These are phyloP conservation scores for Phaeoacremonium minimum DNA, from an alignment of 2,329 filamentous ascomycete species.

Conservation along the genomic window DNA sequence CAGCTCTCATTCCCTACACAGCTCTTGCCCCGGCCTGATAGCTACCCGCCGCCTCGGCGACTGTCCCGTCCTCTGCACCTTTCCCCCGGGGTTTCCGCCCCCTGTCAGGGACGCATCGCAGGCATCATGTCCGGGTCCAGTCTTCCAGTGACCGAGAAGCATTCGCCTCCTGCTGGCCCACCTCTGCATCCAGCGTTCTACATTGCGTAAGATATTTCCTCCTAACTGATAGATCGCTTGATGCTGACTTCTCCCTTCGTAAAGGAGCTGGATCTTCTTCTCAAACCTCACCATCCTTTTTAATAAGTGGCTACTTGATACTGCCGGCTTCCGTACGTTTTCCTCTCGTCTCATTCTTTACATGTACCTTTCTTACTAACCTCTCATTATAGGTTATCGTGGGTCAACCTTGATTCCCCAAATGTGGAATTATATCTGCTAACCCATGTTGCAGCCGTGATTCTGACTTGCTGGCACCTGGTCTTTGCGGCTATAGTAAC, in stretches of 20 bases:
- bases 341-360: not conserved
- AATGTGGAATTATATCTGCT: conserved; percentile 1
- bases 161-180: not conserved
- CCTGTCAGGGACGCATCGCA: too few species aligned
- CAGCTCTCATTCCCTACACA: too few species aligned
- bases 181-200: conserved; percentile 6
- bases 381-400: not conserved
- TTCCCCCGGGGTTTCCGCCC: too few species aligned
- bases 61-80: too few species aligned
- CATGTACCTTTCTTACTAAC: not conserved
- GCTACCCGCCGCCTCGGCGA: too few species aligned
- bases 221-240: not conserved
- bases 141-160: conserved; percentile 8
- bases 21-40: too few species aligned
- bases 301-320: conserved; percentile 86
- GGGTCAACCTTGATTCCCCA: not conserved
- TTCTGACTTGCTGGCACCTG: conserved; percentile 93
- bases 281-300: conserved; percentile 84
- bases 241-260: conserved; percentile 1
- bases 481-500: conserved; percentile 88
- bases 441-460: conserved; percentile 39
- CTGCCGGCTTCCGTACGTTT: conserved; percentile 67
- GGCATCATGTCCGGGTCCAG: conserved; percentile 6
- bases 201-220: conserved; percentile 2
- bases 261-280: conserved; percentile 73